Evolutionary conservation across 306 rosid species (phyloP).

Genomic region (Inga leiocalycina): DNA sequence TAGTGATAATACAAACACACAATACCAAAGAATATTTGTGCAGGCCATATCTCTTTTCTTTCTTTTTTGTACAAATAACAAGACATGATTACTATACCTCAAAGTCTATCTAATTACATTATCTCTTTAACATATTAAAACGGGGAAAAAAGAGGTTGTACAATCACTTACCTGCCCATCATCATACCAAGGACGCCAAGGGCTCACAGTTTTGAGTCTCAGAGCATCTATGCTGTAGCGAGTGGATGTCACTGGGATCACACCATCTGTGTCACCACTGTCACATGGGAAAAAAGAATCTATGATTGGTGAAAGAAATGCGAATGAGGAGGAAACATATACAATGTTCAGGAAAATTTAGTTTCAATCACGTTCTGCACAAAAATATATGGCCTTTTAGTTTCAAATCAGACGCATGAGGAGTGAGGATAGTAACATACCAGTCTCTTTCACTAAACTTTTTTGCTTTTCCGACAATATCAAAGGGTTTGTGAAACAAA

Average conservation of each 20-base stretch:
- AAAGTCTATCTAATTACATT: background rate
- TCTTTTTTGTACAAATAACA: background rate
- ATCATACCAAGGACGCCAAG: conserved; percentile 88
- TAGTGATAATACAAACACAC: background rate
- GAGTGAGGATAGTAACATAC: background rate
- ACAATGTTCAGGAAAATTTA: conserved; percentile 16
- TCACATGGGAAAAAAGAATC: conserved; percentile 21
- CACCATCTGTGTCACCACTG: conserved; percentile 86
- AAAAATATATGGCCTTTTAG: background rate
- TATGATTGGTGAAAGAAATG: background rate
- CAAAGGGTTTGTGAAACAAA: background rate
- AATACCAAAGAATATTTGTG: background rate
- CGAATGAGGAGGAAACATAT: background rate
- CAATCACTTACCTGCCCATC: conserved; percentile 58
- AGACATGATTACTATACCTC: background rate
- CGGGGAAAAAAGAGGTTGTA: background rate
- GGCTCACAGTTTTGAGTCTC: conserved; percentile 59
- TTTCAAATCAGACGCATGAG: background rate
- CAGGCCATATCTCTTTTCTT: background rate
- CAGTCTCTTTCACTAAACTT: background rate
- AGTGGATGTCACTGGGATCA: conserved; percentile 82
- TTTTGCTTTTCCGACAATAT: background rate
- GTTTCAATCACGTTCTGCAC: conserved; percentile 3
- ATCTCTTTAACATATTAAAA: background rate
- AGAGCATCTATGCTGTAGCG: conserved; percentile 78